phyloP scores from a whole-genome alignment of 1,139 yeast genomes.

The Geotrichum carabidarum region DNA sequence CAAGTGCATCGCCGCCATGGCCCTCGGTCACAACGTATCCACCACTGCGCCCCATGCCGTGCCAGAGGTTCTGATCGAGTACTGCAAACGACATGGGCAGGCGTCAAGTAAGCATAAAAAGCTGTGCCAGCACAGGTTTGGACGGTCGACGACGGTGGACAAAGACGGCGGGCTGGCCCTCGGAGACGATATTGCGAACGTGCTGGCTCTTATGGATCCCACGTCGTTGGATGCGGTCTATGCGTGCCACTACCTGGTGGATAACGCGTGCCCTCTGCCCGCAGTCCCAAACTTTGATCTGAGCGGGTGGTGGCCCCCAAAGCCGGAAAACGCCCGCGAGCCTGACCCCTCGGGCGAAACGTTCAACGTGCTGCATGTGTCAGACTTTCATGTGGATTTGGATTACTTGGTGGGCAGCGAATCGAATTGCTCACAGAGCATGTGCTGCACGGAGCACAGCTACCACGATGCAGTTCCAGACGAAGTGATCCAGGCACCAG shows the following conservation, averaged over 20 bases:
- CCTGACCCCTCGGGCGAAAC: constrained; percentile 40
- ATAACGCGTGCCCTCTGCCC: constrained; percentile 41
- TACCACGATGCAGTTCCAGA: constrained; percentile 37
- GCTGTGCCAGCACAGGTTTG: constrained; percentile 34
- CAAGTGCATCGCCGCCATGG: constrained; percentile 40
- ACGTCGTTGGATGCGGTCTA: constrained; percentile 44
- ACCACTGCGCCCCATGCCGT: constrained; percentile 42
- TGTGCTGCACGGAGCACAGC: constrained; percentile 46
- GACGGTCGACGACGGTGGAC: constrained; percentile 36
- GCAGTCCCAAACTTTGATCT: constrained; percentile 41
- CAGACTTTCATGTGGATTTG: constrained; percentile 56
- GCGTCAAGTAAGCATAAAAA: constrained; percentile 19
- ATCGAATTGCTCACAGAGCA: constrained; percentile 48
- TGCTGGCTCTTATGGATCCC: constrained; percentile 45
- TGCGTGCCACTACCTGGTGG: constrained; percentile 45
- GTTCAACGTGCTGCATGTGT: constrained; percentile 56
- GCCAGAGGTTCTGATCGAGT: constrained; percentile 40
- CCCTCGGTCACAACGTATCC: constrained; percentile 42
- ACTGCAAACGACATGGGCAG: constrained; percentile 40
- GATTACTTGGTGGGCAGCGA: constrained; percentile 56
- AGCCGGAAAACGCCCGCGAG: constrained; percentile 38
- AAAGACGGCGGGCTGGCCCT: constrained; percentile 25
- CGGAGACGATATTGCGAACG: constrained; percentile 45
- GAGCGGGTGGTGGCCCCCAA: constrained; percentile 42
- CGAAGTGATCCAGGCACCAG: constrained; percentile 47